These are phyloP conservation scores for Clitoria ternatea DNA, from an alignment of 306 rosid species.

Conservation along the genomic window DNA sequence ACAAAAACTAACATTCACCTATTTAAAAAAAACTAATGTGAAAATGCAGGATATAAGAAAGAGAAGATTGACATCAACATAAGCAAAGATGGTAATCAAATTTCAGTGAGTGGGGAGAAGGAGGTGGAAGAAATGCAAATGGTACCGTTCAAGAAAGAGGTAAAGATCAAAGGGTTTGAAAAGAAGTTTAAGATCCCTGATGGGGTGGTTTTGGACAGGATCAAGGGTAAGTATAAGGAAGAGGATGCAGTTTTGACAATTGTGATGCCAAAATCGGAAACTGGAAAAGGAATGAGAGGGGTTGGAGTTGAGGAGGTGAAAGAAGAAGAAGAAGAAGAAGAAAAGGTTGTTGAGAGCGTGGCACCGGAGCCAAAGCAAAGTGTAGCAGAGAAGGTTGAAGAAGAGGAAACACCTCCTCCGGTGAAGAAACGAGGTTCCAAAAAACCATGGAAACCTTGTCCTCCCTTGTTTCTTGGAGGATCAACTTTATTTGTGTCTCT, in stretches of 20 bases:
- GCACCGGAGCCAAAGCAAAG: conserved; percentile 11
- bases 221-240: conserved; percentile 53
- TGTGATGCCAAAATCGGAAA: conserved; percentile 54
- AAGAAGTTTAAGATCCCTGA: conserved; percentile 59
- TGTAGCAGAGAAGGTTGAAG: neutral
- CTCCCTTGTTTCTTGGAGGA: conserved; percentile 37
- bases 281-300: conserved; percentile 35
- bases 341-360: conserved; percentile 24
- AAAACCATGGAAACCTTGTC: conserved; percentile 38
- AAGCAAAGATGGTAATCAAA: conserved; percentile 51
- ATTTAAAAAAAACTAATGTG: too few relatives aligned
- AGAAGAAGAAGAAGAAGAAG: conserved; percentile 21
- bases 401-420: conserved; percentile 1
- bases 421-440: conserved; percentile 20
- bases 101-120: conserved; percentile 49
- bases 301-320: conserved; percentile 49
- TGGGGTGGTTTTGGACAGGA: conserved; percentile 47
- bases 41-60: conserved; percentile 51
- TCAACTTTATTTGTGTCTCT: conserved; percentile 32
- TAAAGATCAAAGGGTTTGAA: conserved; percentile 40
- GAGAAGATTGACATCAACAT: conserved; percentile 51
- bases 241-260: conserved; percentile 44
- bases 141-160: conserved; percentile 51
- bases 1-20: too few relatives aligned
- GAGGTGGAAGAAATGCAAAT: conserved; percentile 60